These are phyloP conservation scores for Neocallimastix lanati DNA, from an alignment of 192 early-diverging fungal genomes.

Conservation along the genomic window DNA sequence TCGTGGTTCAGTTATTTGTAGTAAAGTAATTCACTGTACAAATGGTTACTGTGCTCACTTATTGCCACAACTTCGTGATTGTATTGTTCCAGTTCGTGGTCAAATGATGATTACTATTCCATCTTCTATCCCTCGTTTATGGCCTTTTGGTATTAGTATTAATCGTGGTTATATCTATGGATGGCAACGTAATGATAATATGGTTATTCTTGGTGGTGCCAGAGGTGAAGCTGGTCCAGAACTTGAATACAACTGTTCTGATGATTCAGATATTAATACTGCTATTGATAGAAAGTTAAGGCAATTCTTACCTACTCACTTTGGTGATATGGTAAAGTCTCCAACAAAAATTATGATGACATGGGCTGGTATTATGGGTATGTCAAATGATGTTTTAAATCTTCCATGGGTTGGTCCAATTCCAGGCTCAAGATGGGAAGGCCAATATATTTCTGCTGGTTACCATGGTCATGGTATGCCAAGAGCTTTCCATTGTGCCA, in stretches of 20 bases:
- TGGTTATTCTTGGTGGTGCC: not conserved
- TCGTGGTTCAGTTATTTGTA: not conserved
- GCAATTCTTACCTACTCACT: not conserved
- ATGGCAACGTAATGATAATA: not conserved
- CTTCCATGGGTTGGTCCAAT: not conserved
- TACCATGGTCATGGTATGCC: not conserved
- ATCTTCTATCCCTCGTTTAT: not conserved
- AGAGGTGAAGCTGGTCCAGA: not conserved
- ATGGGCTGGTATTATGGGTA: not conserved
- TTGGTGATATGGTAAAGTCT: not conserved
- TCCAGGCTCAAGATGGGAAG: not conserved
- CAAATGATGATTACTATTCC: not conserved
- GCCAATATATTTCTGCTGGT: not conserved
- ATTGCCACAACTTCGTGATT: not conserved
- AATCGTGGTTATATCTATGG: not conserved
- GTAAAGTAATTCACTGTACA: not conserved
- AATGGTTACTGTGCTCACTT: not conserved
- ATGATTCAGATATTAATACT: not conserved
- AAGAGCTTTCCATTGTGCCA: not conserved
- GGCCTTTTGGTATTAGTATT: not conserved
- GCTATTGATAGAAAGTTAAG: not conserved
- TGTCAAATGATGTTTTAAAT: not conserved
- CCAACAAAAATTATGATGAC: not conserved
- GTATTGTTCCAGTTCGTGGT: not conserved
- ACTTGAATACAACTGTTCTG: not conserved